phyloP scores from a whole-genome alignment of 495 filamentous ascomycete genomes.

The Mytilinidion resinicola region DNA sequence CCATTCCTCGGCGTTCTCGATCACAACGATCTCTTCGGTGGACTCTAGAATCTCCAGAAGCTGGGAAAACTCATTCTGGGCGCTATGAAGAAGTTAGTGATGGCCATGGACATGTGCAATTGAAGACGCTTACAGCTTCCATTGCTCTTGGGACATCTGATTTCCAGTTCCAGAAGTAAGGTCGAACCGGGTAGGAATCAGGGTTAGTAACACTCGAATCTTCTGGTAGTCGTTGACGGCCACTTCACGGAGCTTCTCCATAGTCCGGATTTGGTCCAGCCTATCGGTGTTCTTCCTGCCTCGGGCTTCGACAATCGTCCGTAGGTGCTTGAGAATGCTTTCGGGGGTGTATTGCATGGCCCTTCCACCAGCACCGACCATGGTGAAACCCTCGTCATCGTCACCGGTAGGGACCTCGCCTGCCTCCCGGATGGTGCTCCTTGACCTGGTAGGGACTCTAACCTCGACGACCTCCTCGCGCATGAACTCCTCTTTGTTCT shows the following conservation, averaged over 20 bases:
- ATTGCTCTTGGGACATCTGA: constrained; percentile 93
- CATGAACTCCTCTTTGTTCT: constrained; percentile 81
- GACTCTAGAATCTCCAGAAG: constrained; percentile 74
- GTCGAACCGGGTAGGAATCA: constrained; percentile 94
- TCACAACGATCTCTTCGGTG: constrained; percentile 70
- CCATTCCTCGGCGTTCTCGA: constrained; percentile 94
- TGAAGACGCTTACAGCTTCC: constrained; percentile 59
- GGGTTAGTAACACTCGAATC: constrained; percentile 83
- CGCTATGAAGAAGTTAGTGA: constrained; percentile 36
- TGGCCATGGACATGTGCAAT: neutral
- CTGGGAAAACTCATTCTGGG: constrained; percentile 73
- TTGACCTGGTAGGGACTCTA: constrained; percentile 43
- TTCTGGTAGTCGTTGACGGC: constrained; percentile 84
- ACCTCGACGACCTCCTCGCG: constrained; percentile 72
- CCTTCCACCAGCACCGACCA: constrained; percentile 80
- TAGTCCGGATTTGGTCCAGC: constrained; percentile 85
- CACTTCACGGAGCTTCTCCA: constrained; percentile 93
- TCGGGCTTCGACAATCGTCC: constrained; percentile 85
- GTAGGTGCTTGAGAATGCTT: constrained; percentile 94
- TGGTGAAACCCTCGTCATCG: constrained; percentile 76
- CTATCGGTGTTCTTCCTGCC: constrained; percentile 99
- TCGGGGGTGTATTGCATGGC: constrained; percentile 87
- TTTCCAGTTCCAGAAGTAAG: constrained; percentile 72
- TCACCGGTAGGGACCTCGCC: constrained; percentile 41
- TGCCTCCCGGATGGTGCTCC: constrained; percentile 30